Percentiles rank a stretch among this genome's conserved stretches.
These are phyloP conservation scores for Lolium multiflorum DNA, from an alignment of 176 grass and related monocot species.

Conservation along the genomic window DNA sequence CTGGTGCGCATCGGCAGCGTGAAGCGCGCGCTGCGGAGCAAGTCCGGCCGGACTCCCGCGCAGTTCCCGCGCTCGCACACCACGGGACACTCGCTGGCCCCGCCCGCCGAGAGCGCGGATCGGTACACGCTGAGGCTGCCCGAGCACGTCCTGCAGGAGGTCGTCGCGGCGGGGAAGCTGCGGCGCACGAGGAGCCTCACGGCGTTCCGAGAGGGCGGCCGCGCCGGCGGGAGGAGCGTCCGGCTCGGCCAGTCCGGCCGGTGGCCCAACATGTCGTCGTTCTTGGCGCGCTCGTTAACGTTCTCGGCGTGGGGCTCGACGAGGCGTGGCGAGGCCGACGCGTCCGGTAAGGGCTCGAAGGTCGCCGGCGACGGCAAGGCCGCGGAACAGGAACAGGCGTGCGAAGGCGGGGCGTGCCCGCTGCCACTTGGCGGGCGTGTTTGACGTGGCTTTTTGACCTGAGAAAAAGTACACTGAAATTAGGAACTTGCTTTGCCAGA, in stretches of 20 bases:
- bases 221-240: constrained; percentile 59
- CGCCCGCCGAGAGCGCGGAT: constrained; percentile 22
- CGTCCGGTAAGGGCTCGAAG: constrained; percentile 51
- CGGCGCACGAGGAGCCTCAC: constrained; percentile 63
- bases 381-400: constrained; percentile 40
- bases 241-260: constrained; percentile 61
- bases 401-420: constrained; percentile 39
- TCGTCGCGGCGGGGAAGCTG: constrained; percentile 42
- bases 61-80: constrained; percentile 83
- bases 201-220: constrained; percentile 22
- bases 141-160: constrained; percentile 61
- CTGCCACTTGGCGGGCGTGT: constrained; percentile 33
- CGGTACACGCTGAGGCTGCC: constrained; percentile 78
- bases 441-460: constrained; percentile 32
- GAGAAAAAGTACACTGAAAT: constrained; percentile 27
- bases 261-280: constrained; percentile 59
- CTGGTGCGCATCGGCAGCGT: constrained; percentile 64
- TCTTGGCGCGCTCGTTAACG: constrained; percentile 41
- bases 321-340: constrained; percentile 50
- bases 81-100: constrained; percentile 67
- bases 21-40: constrained; percentile 59
- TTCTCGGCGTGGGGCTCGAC: constrained; percentile 66
- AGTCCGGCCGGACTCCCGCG: constrained; percentile 42
- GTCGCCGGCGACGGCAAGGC: constrained; percentile 24
- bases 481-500: not conserved